These are phyloP conservation scores for Cytospora piceicola DNA, from an alignment of 2,329 filamentous ascomycete genomes.

Conservation along the genomic window DNA sequence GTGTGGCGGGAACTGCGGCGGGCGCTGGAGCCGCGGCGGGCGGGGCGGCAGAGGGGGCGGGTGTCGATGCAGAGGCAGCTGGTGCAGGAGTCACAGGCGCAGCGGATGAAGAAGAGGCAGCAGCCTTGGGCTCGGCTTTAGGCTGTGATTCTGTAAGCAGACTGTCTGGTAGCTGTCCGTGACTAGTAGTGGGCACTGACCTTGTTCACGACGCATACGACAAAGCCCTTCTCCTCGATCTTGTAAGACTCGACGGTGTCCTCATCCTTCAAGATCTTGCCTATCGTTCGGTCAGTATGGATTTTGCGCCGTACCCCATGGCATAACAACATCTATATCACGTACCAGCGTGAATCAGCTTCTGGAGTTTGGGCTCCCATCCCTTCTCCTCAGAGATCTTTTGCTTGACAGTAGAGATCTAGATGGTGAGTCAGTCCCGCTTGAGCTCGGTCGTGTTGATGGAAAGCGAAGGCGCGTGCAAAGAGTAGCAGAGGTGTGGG, in stretches of 20 bases:
- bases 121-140: conserved; percentile 64
- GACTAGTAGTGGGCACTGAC: conserved; percentile 51
- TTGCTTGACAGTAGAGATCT: conserved; percentile 91
- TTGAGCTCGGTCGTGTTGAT: conserved; percentile 10
- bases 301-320: conserved; percentile 1
- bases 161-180: conserved; percentile 27
- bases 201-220: conserved; percentile 98
- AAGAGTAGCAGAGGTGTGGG: conserved; percentile 16
- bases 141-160: conserved; percentile 54
- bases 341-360: conserved; percentile 97
- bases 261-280: conserved; percentile 98
- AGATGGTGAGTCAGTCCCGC: conserved; percentile 34
- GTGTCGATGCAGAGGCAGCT: conserved; percentile 51
- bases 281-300: conserved; percentile 52
- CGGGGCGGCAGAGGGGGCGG: conserved; percentile 54
- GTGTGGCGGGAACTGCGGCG: conserved; percentile 54
- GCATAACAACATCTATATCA: conserved; percentile 23
- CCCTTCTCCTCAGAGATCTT: conserved; percentile 92
- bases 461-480: conserved; percentile 22
- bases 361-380: conserved; percentile 88
- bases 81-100: conserved; percentile 66
- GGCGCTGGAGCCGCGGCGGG: conserved; percentile 51
- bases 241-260: conserved; percentile 96
- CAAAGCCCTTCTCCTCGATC: conserved; percentile 99
- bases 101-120: conserved; percentile 61